Evolutionary conservation across 106 monocot genomes (phyloP).

Genomic region (Apostasia ramifera): DNA sequence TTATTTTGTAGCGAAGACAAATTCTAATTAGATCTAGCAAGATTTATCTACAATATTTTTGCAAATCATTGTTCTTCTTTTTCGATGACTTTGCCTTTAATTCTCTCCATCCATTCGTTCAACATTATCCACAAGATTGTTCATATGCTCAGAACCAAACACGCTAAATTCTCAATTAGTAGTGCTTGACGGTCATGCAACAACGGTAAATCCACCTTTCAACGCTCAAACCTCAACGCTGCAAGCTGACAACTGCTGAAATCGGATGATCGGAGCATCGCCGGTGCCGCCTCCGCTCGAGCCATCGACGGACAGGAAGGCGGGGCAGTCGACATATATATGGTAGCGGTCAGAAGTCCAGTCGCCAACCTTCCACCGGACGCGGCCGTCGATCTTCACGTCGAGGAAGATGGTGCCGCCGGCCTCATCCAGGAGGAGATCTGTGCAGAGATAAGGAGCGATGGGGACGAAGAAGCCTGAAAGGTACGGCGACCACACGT

Average conservation of each 20-base stretch:
- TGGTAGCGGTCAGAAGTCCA: conserved; percentile 30
- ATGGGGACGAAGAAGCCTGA: conserved; percentile 25
- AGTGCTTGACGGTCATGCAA: too few species aligned
- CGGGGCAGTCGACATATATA: conserved; percentile 40
- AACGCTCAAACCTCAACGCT: conserved; percentile 30
- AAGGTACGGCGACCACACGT: conserved; percentile 44
- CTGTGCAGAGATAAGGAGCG: conserved; percentile 24
- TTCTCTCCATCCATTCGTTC: too few species aligned
- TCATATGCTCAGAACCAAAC: too few species aligned
- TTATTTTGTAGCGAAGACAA: too few species aligned
- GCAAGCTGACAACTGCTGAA: conserved; percentile 36
- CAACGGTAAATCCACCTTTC: too few species aligned
- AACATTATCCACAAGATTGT: too few species aligned
- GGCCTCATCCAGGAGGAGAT: conserved; percentile 21
- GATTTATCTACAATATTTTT: too few species aligned
- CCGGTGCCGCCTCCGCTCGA: neutral
- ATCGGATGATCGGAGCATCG: conserved; percentile 8
- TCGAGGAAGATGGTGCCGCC: conserved; percentile 15
- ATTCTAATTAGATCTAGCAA: too few species aligned
- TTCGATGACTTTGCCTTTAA: too few species aligned
- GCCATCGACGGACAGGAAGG: conserved; percentile 15
- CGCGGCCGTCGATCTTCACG: conserved; percentile 23
- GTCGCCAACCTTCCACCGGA: conserved; percentile 39
- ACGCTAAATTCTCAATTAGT: too few species aligned
- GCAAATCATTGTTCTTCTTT: too few species aligned